Conservation (phyloP, 495 filamentous ascomycete species). For the Daldinia bambusicola region DNA sequence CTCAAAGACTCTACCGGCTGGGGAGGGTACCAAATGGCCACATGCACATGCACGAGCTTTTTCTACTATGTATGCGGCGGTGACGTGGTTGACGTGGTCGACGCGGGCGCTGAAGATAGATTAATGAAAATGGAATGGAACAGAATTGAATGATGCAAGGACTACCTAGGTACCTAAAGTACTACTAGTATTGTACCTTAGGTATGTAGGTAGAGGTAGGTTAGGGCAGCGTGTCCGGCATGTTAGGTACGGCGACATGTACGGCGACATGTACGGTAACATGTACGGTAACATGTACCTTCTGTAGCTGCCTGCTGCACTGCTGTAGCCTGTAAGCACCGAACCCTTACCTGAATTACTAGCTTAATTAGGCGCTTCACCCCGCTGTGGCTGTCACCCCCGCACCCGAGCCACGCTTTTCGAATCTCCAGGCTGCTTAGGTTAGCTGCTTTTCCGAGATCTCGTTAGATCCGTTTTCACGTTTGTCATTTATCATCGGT, state of each 20-base stretch:
- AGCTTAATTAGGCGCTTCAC: constrained; percentile 6
- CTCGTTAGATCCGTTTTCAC: background rate
- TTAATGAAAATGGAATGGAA: constrained; percentile 33
- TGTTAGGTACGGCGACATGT: too few species aligned
- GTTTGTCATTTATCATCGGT: background rate
- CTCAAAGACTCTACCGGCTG: constrained; percentile 21
- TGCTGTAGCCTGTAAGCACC: background rate
- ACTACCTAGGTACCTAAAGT: too few species aligned
- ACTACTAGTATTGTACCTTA: too few species aligned
- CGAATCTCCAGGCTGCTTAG: background rate
- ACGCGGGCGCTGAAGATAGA: constrained; percentile 27
- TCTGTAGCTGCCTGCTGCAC: background rate
- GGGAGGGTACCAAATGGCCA: constrained; percentile 39
- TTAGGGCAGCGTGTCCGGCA: too few species aligned
- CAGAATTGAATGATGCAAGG: constrained; percentile 22
- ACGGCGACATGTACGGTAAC: too few species aligned
- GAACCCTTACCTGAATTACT: background rate
- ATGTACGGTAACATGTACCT: too few species aligned
- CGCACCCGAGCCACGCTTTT: background rate
- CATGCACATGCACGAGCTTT: constrained; percentile 37
- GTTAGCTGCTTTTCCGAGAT: background rate
- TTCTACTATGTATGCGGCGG: constrained; percentile 33
- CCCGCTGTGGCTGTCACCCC: constrained; percentile 32
- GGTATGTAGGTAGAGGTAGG: too few species aligned
- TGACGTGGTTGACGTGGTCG: constrained; percentile 43